These are phyloP conservation scores for Acacia acuminata DNA, from an alignment of 306 rosid genomes.

Conservation along the genomic window DNA sequence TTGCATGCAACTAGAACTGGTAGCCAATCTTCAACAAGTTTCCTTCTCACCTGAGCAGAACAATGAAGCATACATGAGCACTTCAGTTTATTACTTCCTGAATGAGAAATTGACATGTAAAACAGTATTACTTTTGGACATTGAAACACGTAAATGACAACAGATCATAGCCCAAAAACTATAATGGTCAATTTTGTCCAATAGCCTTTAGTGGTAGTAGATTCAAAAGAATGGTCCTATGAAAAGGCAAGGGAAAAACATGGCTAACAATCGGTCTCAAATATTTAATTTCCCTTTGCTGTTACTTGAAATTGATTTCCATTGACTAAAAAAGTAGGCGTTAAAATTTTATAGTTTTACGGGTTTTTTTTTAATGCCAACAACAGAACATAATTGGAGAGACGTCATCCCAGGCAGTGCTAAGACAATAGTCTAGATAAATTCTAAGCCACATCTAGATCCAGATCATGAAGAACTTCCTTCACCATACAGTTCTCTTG, in stretches of 20 bases:
- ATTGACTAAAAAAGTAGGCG: neutral
- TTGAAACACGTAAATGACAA: neutral
- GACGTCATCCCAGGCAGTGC: neutral
- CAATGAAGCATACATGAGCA: neutral
- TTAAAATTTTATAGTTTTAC: neutral
- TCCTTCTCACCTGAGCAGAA: conserved; percentile 74
- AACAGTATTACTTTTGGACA: neutral
- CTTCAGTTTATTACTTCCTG: neutral
- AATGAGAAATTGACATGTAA: neutral
- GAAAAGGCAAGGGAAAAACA: conserved; percentile 3
- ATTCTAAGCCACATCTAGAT: neutral
- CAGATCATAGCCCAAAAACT: no score
- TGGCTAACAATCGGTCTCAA: no score
- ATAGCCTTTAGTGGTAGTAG: neutral
- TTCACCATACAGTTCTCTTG: neutral
- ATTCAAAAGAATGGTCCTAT: neutral
- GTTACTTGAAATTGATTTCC: neutral
- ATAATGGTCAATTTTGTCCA: neutral
- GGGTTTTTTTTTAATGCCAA: neutral
- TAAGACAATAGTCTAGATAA: neutral
- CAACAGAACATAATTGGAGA: neutral
- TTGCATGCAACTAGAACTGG: conserved; percentile 87
- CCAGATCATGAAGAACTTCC: neutral
- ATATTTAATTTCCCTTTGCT: neutral
- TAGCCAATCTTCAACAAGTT: conserved; percentile 87